A percentile compares a stretch with the other conserved stretches of the same genome.
Evolutionary conservation across 2,329 filamentous ascomycete species (phyloP).

Genomic region (Diaporthe australafricana): DNA sequence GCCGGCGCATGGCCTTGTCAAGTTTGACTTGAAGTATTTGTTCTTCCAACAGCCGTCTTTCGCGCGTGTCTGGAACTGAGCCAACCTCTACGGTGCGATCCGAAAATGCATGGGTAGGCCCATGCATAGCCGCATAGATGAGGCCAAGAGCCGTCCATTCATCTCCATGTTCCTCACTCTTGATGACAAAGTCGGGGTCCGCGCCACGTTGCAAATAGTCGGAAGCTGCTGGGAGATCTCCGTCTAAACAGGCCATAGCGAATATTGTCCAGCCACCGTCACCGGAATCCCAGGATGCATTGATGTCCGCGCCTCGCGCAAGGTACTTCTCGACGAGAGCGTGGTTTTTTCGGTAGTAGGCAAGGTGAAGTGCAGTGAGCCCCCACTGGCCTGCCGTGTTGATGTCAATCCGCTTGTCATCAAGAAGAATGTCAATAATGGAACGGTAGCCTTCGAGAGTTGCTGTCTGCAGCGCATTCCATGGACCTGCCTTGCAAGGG

Average conservation of each 20-base stretch:
- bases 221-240: neutral
- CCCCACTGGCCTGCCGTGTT: neutral
- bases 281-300: fast-evolving
- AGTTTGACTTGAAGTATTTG: neutral
- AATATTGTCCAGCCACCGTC: neutral
- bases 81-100: too few relatives aligned
- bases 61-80: neutral
- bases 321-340: neutral
- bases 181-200: neutral
- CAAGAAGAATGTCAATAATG: neutral
- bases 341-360: neutral
- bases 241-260: neutral
- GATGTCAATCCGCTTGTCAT: neutral
- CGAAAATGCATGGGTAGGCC: too few relatives aligned
- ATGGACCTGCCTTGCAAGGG: neutral
- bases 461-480: neutral
- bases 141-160: neutral
- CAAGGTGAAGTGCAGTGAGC: neutral
- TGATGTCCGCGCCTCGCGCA: neutral
- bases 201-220: neutral
- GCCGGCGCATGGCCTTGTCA: neutral
- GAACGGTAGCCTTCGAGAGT: fast-evolving
- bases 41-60: neutral
- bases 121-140: neutral
- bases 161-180: fast-evolving